These are phyloP conservation scores for Xylaria sp. DNA, from an alignment of 2,329 filamentous ascomycete species.

Conservation along the genomic window DNA sequence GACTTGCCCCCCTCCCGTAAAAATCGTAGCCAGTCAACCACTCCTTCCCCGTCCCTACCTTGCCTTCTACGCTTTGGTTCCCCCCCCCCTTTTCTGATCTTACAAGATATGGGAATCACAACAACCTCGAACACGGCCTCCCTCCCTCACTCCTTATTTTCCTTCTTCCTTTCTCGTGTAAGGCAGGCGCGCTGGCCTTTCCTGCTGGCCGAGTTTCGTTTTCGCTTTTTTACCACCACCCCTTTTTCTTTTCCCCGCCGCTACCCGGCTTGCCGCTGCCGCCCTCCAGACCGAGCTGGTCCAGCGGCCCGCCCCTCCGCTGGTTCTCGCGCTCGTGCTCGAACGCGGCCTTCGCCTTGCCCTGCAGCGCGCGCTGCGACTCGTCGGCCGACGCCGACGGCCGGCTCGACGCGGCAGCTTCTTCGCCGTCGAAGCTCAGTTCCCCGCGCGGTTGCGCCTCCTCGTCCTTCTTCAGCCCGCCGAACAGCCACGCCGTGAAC, in stretches of 20 bases:
- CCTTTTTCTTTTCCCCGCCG: conserved; percentile 44
- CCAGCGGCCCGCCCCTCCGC: conserved; percentile 52
- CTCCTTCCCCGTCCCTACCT: no score
- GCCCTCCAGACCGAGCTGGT: conserved; percentile 49
- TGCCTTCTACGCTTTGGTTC: no score
- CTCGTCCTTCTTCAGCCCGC: conserved; percentile 43
- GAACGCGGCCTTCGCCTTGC: conserved; percentile 49
- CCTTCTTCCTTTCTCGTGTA: neutral
- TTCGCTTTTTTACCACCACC: conserved; percentile 43
- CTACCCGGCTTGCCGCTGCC: conserved; percentile 12
- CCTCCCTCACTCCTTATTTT: no score
- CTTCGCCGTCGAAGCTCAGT: conserved; percentile 36
- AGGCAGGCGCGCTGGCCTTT: no score
- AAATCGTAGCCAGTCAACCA: no score
- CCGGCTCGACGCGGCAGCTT: conserved; percentile 35
- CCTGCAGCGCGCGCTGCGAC: conserved; percentile 37
- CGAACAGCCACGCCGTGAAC: conserved; percentile 43
- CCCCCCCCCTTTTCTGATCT: no score
- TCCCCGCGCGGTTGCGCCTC: conserved; percentile 16
- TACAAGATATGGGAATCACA: no score
- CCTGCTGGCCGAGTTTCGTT: neutral
- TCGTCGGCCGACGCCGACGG: conserved; percentile 37
- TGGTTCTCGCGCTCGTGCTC: conserved; percentile 56
- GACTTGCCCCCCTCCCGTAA: no score
- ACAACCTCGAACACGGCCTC: no score